Conservation (phyloP, 441 rosid genomes). For the Manihot esculenta region DNA sequence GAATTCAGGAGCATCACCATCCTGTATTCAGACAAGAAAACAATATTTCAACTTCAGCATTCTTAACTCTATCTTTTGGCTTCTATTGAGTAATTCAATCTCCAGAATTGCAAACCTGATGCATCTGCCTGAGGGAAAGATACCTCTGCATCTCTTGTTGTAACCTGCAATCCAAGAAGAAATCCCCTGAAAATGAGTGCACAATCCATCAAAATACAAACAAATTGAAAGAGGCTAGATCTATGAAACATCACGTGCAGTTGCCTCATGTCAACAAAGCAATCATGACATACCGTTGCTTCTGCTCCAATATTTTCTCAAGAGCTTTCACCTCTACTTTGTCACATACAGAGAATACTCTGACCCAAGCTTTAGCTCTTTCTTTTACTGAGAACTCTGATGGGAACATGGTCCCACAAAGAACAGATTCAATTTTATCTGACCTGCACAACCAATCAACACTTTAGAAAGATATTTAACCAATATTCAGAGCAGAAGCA, state of each 20-base stretch:
- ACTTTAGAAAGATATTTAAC: slow-evolving; percentile 18
- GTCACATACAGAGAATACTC: slow-evolving; percentile 78
- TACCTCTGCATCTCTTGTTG: slow-evolving; percentile 98
- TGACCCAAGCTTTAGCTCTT: slow-evolving; percentile 74
- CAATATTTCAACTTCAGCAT: slow-evolving; percentile 20
- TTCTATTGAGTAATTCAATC: slow-evolving; percentile 19
- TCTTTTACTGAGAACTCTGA: slow-evolving; percentile 58
- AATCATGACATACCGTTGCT: slow-evolving; percentile 69
- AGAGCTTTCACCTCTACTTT: slow-evolving; percentile 90
- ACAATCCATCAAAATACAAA: slow-evolving; percentile 33
- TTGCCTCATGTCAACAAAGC: slow-evolving; percentile 26
- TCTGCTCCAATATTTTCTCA: slow-evolving; percentile 94
- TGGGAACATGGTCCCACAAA: slow-evolving; percentile 73
- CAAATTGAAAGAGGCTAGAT: slow-evolving; percentile 23
- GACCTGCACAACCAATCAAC: slow-evolving; percentile 66
- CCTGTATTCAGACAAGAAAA: slow-evolving; percentile 54
- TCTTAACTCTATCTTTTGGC: slow-evolving; percentile 18
- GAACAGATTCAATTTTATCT: slow-evolving; percentile 78
- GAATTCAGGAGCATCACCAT: slow-evolving; percentile 73
- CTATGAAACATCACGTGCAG: slow-evolving; percentile 20
- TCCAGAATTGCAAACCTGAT: slow-evolving; percentile 60
- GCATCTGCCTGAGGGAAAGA: slow-evolving; percentile 74
- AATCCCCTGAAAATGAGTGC: slow-evolving; percentile 39
- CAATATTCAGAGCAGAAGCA: slow-evolving; percentile 1
- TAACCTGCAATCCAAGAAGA: slow-evolving; percentile 74